Percentiles rank a stretch among this genome's conserved stretches.
Evolutionary conservation across 306 rosid genomes (phyloP).

Genomic region (Phaseolus lunatus): DNA sequence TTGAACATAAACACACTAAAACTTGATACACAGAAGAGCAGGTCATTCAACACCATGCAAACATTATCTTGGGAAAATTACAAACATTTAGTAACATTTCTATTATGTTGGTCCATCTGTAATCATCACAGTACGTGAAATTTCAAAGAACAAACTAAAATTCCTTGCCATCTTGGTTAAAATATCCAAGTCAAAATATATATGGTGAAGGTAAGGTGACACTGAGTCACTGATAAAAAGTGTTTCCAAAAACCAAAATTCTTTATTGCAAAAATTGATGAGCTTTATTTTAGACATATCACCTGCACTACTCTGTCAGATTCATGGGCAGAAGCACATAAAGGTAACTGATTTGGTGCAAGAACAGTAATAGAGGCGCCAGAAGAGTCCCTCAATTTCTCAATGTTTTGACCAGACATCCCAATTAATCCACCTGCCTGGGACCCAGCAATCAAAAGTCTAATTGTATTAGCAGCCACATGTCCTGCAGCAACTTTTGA

Average conservation of each 20-base stretch:
- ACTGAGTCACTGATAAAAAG: background rate
- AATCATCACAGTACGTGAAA: conserved; percentile 1
- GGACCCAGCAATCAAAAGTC: conserved; percentile 96
- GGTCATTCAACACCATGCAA: conserved; percentile 21
- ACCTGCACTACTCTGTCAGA: conserved; percentile 99
- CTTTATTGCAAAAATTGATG: conserved; percentile 1
- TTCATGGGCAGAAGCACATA: conserved; percentile 95
- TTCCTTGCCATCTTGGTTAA: conserved; percentile 15
- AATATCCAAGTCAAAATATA: conserved; percentile 3
- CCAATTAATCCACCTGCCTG: conserved; percentile 96
- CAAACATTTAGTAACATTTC: background rate
- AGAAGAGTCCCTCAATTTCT: conserved; percentile 83
- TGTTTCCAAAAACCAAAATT: conserved; percentile 8
- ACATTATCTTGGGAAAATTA: background rate
- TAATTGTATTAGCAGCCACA: conserved; percentile 90
- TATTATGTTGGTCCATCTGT: conserved; percentile 21
- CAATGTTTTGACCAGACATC: conserved; percentile 91
- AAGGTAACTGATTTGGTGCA: conserved; percentile 86
- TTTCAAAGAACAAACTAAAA: background rate
- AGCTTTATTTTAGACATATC: conserved; percentile 41
- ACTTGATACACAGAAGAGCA: background rate
- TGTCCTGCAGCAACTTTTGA: conserved; percentile 79
- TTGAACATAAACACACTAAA: conserved; percentile 1
- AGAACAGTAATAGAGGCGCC: conserved; percentile 84
- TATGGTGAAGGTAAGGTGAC: conserved; percentile 10